Percentiles rank a stretch among this genome's conserved stretches.
phyloP scores from a whole-genome alignment of 106 monocot species.

The Cymbidium sinense region DNA sequence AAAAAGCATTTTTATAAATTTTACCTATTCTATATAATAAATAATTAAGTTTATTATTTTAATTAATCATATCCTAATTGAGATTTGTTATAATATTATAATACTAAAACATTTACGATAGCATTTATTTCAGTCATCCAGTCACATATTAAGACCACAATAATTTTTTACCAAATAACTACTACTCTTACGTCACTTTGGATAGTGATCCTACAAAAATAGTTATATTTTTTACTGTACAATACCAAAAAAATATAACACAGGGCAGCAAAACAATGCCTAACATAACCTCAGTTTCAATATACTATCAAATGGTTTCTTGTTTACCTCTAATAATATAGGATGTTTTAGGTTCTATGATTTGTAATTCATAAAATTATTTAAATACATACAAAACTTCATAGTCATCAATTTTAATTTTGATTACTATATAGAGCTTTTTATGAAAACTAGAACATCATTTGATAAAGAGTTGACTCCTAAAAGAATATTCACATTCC shows the following conservation, averaged over 20 bases:
- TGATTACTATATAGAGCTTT: background rate
- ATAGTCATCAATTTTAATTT: too few relatives aligned
- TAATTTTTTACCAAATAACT: background rate
- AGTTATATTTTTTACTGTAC: background rate
- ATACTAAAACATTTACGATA: background rate
- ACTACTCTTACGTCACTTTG: background rate
- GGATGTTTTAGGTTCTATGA: background rate
- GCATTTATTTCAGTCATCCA: too few relatives aligned
- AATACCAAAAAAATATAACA: background rate
- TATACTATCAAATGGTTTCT: background rate
- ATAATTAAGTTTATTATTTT: background rate
- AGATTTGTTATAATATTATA: background rate
- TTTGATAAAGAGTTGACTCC: background rate
- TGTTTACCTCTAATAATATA: background rate
- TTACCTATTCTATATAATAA: background rate
- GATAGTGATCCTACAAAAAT: background rate
- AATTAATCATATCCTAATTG: background rate
- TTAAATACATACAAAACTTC: background rate
- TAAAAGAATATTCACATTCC: background rate
- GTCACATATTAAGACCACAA: too few relatives aligned
- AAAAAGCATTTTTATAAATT: background rate
- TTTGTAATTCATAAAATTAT: background rate
- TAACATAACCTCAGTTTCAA: background rate
- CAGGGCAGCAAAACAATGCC: background rate
- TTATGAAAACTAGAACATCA: background rate